Percentiles rank a stretch among this genome's conserved stretches.
phyloP scores from a whole-genome alignment of 2,329 filamentous ascomycete species.

The Clarireedia hainanense region DNA sequence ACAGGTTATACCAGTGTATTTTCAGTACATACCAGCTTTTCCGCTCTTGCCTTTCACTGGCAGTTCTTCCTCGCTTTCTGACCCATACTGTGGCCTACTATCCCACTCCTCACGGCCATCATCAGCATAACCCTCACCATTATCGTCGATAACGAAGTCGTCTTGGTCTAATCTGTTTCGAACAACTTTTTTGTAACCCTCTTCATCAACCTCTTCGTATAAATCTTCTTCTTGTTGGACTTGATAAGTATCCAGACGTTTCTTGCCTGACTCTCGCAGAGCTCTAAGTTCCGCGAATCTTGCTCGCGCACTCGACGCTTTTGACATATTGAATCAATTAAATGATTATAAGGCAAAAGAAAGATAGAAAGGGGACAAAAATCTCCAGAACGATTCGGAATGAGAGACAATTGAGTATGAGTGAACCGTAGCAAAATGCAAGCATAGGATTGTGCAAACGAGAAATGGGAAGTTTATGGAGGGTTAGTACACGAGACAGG shows the following conservation, averaged over 20 bases:
- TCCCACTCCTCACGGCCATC: slow-evolving; percentile 94
- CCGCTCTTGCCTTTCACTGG: slow-evolving; percentile 42
- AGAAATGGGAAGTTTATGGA: not conserved
- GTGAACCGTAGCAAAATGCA: not conserved
- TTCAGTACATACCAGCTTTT: slow-evolving; percentile 29
- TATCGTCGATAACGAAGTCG: slow-evolving; percentile 98
- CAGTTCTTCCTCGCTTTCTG: slow-evolving; percentile 66
- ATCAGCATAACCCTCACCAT: slow-evolving; percentile 93
- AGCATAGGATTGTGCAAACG: not conserved
- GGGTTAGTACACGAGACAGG: not conserved
- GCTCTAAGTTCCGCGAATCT: slow-evolving; percentile 73
- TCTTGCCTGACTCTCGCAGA: slow-evolving; percentile 83
- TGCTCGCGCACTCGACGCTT: slow-evolving; percentile 27
- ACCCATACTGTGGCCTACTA: slow-evolving; percentile 54
- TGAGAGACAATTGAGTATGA: not conserved
- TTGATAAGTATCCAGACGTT: slow-evolving; percentile 79
- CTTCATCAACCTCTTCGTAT: slow-evolving; percentile 95
- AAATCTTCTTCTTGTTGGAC: slow-evolving; percentile 76
- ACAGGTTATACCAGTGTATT: not conserved
- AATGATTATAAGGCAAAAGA: not conserved
- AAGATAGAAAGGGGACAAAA: not conserved
- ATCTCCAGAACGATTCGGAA: not conserved
- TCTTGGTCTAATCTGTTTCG: slow-evolving; percentile 82
- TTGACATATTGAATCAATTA: slow-evolving; percentile 25
- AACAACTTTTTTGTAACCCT: slow-evolving; percentile 94